phyloP scores from a whole-genome alignment of 192 early-diverging fungal species.

The Jimgerdemannia flammicorona region DNA sequence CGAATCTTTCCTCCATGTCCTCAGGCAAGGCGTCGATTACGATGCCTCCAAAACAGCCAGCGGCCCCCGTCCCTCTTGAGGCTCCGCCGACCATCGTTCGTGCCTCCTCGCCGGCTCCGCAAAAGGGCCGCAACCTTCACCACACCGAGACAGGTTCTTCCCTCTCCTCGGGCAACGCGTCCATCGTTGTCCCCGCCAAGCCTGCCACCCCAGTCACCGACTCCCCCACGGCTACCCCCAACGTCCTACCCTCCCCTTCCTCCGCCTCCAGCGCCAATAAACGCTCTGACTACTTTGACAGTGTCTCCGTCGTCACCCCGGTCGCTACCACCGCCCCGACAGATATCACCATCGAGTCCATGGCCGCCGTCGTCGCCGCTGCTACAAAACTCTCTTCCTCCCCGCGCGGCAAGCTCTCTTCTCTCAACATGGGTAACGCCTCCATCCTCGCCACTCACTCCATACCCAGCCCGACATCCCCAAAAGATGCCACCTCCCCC shows the following conservation, averaged over 20 bases:
- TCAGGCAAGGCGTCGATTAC: neutral
- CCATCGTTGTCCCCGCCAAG: slow-evolving; percentile 1
- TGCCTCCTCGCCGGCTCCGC: neutral
- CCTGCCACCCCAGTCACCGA: neutral
- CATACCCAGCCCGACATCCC: neutral
- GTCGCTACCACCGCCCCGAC: neutral
- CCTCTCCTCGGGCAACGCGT: neutral
- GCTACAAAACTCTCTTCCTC: slow-evolving; percentile 28
- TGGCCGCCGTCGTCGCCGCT: slow-evolving; percentile 32
- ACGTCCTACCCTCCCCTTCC: neutral
- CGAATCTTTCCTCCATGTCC: neutral
- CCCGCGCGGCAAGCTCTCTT: slow-evolving; percentile 13
- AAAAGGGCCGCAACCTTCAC: neutral
- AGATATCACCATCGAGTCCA: slow-evolving; percentile 26
- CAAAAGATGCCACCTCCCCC: neutral
- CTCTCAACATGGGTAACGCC: slow-evolving; percentile 25
- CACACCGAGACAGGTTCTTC: neutral
- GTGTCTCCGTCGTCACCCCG: neutral
- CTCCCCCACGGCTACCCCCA: neutral
- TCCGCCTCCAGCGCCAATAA: neutral
- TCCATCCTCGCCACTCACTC: slow-evolving; percentile 15
- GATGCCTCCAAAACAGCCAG: neutral
- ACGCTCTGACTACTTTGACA: neutral
- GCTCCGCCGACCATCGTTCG: neutral
- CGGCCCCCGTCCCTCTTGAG: neutral